Base-by-base conservation (phyloP, 805 yeast species). In the Lachancea thermotolerans region DNA sequence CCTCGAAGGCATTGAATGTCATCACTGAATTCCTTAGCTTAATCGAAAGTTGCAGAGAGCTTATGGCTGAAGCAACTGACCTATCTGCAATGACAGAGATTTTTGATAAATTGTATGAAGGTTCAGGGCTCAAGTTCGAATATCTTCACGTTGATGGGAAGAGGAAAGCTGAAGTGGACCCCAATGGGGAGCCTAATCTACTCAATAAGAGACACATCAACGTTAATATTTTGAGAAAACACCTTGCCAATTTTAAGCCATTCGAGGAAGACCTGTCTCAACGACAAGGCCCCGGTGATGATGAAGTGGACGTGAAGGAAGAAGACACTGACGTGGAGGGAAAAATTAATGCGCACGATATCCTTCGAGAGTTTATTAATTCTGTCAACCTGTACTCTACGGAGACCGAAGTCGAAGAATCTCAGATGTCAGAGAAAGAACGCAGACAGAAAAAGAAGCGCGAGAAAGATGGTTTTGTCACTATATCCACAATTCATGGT, bases 401-500 rank as follows among this genome's bases (percentile, higher is more conserved):
- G 1, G 55, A 62, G 29, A 53, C 56, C 2, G 46, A 39, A 40
- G 40, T 21, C 27, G 50, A 48, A 10, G 45, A 47, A 16, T 16
- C 38, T 34, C 45, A 39, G 10, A 43, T 37, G 27, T 44, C 54
- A 8, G 54, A 52, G 12, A 42, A 49, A 6, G 54, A 51, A 3
- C 45, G 44, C 16, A 40, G 41, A 5, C 44, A 34, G 16, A 49
- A 42, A 18, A 46, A 45, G 30, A 52, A 49, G 12, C 48, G 68
- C 55, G 42, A 55, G 27, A 49, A 47, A 5, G 46, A 46, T 3
- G 70, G 66, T 1, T 55, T 54, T n/a, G 72, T 79, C 1, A 65
- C 75, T 0, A 65, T 91, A 0, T 83, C 95, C 0, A 93, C 98
- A 0, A 83, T 91, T 10, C 99, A 91, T 60, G 87, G 89, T 0